Percentiles rank a stretch among this genome's conserved stretches.
Evolutionary conservation across 2,329 filamentous ascomycete genomes (phyloP).

Genomic region (Microascus cirrosus): DNA sequence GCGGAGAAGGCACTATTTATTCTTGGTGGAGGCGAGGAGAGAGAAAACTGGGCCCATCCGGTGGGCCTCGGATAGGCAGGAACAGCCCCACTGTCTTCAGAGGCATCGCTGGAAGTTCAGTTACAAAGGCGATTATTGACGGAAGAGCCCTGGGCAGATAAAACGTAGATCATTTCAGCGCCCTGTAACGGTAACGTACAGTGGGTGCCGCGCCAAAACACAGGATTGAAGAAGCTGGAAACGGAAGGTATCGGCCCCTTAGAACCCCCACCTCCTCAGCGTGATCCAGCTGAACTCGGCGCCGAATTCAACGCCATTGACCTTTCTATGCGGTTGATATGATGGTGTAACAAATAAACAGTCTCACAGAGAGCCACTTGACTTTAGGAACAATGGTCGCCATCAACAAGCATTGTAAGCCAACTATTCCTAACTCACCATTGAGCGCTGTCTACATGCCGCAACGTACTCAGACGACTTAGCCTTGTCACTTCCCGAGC

Average conservation of each 20-base stretch:
- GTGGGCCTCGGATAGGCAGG: neutral
- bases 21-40: neutral
- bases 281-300: neutral
- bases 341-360: neutral
- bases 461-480: neutral
- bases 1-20: neutral
- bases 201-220: too few relatives aligned
- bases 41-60: neutral
- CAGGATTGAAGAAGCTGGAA: too few relatives aligned
- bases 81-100: neutral
- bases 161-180: too few relatives aligned
- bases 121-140: neutral
- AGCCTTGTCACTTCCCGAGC: neutral
- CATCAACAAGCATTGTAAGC: neutral
- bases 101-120: neutral
- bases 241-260: too few relatives aligned
- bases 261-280: too few relatives aligned
- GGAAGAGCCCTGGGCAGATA: too few relatives aligned
- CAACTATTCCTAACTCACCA: neutral
- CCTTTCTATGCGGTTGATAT: neutral
- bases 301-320: neutral
- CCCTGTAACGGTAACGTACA: too few relatives aligned
- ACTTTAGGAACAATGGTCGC: neutral
- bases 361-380: neutral
- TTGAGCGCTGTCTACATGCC: neutral